Percentiles rank a stretch among this genome's conserved stretches.
phyloP scores from a whole-genome alignment of 306 rosid species.

The Quercus glauca region DNA sequence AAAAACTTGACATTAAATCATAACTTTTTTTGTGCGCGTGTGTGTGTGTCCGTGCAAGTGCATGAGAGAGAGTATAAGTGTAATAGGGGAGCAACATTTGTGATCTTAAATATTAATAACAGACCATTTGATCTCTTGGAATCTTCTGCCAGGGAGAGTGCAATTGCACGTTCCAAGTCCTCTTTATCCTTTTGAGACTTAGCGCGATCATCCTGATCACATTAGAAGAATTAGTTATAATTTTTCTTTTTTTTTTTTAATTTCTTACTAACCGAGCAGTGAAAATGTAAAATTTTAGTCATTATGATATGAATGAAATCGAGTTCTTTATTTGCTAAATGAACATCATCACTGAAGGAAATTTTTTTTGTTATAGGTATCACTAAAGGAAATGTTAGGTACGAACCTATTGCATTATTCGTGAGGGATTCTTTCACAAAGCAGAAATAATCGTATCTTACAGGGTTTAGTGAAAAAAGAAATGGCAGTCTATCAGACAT shows the following conservation, averaged over 20 bases:
- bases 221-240: conserved; percentile 16
- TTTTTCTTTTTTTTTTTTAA: too few relatives aligned
- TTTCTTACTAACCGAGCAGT: conserved; percentile 15
- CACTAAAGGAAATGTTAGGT: not conserved
- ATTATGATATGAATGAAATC: not conserved
- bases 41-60: not conserved
- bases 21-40: not conserved
- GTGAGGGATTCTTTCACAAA: not conserved
- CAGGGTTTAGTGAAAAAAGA: not conserved
- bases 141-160: conserved; percentile 72
- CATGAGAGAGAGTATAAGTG: not conserved
- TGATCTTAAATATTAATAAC: conserved; percentile 10
- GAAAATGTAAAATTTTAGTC: not conserved
- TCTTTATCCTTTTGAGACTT: conserved; percentile 78
- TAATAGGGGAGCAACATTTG: not conserved
- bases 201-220: conserved; percentile 62
- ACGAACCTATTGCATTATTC: not conserved
- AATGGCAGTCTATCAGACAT: not conserved
- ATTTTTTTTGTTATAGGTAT: too few relatives aligned
- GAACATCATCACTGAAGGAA: not conserved
- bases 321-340: not conserved
- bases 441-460: not conserved
- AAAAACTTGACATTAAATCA: conserved; percentile 6
- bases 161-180: conserved; percentile 66
- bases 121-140: conserved; percentile 59